Base-by-base conservation (phyloP, 2,329 filamentous ascomycete genomes). In the Fusarium floridanum region DNA sequence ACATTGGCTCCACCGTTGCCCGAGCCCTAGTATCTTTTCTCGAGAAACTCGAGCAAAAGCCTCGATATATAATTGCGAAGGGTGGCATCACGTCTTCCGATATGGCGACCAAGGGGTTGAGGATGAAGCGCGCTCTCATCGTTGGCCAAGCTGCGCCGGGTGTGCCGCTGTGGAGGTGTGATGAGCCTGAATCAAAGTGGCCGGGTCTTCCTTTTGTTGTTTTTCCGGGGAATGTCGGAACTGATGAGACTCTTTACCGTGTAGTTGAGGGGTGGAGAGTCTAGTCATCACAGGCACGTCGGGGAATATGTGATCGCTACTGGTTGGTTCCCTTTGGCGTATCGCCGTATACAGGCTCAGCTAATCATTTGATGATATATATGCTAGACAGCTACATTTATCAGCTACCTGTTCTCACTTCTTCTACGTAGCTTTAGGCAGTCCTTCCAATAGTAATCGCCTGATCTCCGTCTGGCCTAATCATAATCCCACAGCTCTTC, bases 61-160 rank as follows among this genome's bases (percentile, higher is more conserved):
- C 89, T 2, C 80, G 88, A 55, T 91, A 90, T 74, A 81, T 91
- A 3, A 88, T 91, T 76, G 88, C 88, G 0, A 91, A 88, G 79
- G 89, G 89, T 0, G 89, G 89, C 11, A 91, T 91, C 50, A 91
- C 90, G 0, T 88, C 86, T 0, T 90, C 88, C 0, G 89, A 91
- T 61, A 87, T 88, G 75, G 89, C 89, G 0, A 90, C 87, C 0
- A 90, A 91, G 62, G 88, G 87, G 0, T 74, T 91, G 14, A 82
- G 81, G 17, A 87, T 91, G 80, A 88, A 87, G 73, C 82, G 85
- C 0, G 89, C 89, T 6, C 83, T 82, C 20, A 85, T 91, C 43
- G 81, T 90, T 1, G 89, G 89, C 0, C 89, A 91, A 72, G 89
- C 89, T 1, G 88, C 88, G 0, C 83, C 88, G 0, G 89, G 89